Evolutionary conservation across 2,329 filamentous ascomycete species (phyloP), one percentile per base, ranked within the genome.

Genomic region (Metarhizium rileyi): DNA sequence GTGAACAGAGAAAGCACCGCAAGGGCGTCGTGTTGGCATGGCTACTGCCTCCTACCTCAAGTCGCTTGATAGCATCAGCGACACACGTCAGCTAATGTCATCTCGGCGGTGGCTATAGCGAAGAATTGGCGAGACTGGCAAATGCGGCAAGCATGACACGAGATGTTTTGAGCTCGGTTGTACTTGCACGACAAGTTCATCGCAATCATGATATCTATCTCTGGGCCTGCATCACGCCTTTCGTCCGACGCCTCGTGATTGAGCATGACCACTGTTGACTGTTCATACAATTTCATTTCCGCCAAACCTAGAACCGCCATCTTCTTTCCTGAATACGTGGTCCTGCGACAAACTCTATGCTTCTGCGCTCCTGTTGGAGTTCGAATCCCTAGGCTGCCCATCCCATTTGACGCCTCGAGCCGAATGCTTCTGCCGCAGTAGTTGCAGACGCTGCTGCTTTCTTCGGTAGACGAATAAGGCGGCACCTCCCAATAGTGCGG

Each of bases 401-500:
- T 56, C 53, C 60, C 59, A 61, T 45, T 53, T 56, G 10, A 61
- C 57, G 18, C 53, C 54, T 23, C 61, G 53, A 6, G 56, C 48
- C 14, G 60, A 53, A 45, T 59, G 53, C 46, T 59, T 50, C 55
- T 62, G 59, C 7, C 61, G 53, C 26, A 56, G 18, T 5, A 53
- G 46, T 2, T 49, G 51, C n/a, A 57, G 46, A 0, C 54, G 52
- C 54, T 61, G 55, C 46, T 61, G 57, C 51, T 56, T 66, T 18
- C 63, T 60, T 3, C 67, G 56, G 57, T 65, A 64, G 55, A 85
- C 76, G 42, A 85, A 66, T 56, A 86, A 75, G 28, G 80, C 68
- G 1, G 83, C 69, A 1, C 72, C 78, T n/a, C 74, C 72, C 8
- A 90, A 62, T 9, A 87, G 62, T 1, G 74, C 72, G 4, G 80